Conservation (phyloP, 1,284 basidiomycete genomes). For the Rhodotorula sp. region DNA sequence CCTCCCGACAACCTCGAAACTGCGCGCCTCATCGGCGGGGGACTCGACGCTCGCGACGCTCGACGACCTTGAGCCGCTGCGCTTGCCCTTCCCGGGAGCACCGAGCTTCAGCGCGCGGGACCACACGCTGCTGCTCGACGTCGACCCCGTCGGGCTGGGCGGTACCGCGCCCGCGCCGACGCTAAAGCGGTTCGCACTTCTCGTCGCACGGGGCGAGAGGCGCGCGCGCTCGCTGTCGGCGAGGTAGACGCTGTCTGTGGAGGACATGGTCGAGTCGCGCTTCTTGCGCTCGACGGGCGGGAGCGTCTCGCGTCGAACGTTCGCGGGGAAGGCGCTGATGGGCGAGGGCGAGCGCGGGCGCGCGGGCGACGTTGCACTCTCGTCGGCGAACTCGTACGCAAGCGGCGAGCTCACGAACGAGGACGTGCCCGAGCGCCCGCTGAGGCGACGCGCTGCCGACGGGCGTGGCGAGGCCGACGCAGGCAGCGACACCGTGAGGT, state of each 20-base stretch:
- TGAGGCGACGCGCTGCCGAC: neutral
- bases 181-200: neutral
- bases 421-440: constrained; percentile 1
- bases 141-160: neutral
- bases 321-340: neutral
- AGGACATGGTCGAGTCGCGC: constrained; percentile 13
- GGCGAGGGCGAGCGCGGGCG: neutral
- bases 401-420: constrained; percentile 7
- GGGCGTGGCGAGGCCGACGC: neutral
- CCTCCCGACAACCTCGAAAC: constrained; percentile 13
- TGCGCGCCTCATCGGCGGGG: neutral
- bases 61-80: neutral
- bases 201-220: neutral
- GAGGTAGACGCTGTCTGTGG: constrained; percentile 8
- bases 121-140: constrained; percentile 4
- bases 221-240: constrained; percentile 22
- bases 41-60: constrained; percentile 4
- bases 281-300: constrained; percentile 15
- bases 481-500: neutral
- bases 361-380: neutral
- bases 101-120: neutral
- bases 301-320: neutral
- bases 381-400: neutral
- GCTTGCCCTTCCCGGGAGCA: neutral
- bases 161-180: neutral